These are phyloP conservation scores for Gomphus bonarii DNA, from an alignment of 1,284 basidiomycete genomes.

Conservation along the genomic window DNA sequence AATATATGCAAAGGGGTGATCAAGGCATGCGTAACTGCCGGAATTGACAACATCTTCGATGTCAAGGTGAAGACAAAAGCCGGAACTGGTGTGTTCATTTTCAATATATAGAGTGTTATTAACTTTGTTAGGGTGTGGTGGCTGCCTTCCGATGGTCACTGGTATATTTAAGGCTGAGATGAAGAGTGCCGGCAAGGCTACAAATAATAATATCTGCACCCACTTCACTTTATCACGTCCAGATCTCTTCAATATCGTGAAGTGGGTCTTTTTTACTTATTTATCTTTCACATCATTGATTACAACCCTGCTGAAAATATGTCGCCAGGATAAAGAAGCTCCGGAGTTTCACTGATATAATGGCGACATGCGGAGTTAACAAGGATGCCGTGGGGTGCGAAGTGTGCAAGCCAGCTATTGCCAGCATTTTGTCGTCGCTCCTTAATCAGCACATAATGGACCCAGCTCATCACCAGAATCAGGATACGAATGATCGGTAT, in stretches of 20 bases:
- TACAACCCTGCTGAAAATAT: not conserved
- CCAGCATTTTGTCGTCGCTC: constrained; percentile 56
- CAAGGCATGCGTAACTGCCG: constrained; percentile 41
- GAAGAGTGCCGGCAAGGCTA: constrained; percentile 53
- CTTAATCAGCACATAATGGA: constrained; percentile 64
- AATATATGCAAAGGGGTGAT: constrained; percentile 61
- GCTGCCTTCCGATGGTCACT: constrained; percentile 52
- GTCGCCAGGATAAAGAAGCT: constrained; percentile 46
- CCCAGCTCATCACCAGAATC: constrained; percentile 55
- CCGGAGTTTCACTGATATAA: constrained; percentile 44
- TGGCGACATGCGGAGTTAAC: constrained; percentile 41
- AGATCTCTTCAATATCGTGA: constrained; percentile 62
- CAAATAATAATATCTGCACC: constrained; percentile 55
- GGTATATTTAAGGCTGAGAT: constrained; percentile 54
- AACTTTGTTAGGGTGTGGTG: constrained; percentile 45
- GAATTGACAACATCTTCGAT: constrained; percentile 39
- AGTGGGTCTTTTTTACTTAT: constrained; percentile 24
- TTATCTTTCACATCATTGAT: not conserved
- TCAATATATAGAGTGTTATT: not conserved
- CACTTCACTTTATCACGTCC: constrained; percentile 63
- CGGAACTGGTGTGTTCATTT: constrained; percentile 34
- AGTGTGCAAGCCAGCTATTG: constrained; percentile 63
- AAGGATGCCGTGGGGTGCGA: constrained; percentile 57
- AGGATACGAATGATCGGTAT: constrained; percentile 55
- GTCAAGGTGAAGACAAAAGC: constrained; percentile 65